Evolutionary conservation across 2,329 filamentous ascomycete species (phyloP).

Genomic region (Cladobotryum protrusum): DNA sequence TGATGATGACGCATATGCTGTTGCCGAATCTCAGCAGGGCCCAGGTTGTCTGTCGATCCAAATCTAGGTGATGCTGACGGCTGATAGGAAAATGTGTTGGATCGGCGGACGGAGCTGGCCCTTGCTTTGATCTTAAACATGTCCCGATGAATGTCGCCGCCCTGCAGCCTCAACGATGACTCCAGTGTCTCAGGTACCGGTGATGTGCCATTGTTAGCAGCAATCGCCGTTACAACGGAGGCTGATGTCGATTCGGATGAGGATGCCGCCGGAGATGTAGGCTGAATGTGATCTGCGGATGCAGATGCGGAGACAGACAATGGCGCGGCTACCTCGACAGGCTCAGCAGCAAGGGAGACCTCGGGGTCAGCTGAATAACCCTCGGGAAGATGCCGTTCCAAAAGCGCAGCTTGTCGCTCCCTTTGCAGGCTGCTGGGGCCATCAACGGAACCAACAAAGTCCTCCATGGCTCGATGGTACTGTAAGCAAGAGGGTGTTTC

Average conservation of each 20-base stretch:
- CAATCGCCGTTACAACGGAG: slow-evolving; percentile 12
- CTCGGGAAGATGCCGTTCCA: slow-evolving; percentile 33
- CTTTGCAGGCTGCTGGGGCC: slow-evolving; percentile 23
- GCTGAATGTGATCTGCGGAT: slow-evolving; percentile 5
- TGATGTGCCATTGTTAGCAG: slow-evolving; percentile 14
- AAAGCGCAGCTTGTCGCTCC: slow-evolving; percentile 29
- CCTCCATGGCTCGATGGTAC: slow-evolving; percentile 20
- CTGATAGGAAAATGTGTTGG: slow-evolving; percentile 61
- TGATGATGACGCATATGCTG: slow-evolving; percentile 39
- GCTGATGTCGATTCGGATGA: background rate
- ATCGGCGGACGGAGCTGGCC: slow-evolving; percentile 44
- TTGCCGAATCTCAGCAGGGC: slow-evolving; percentile 34
- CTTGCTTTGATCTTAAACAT: slow-evolving; percentile 67
- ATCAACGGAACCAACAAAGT: slow-evolving; percentile 20
- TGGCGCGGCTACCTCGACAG: slow-evolving; percentile 11
- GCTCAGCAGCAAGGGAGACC: slow-evolving; percentile 23
- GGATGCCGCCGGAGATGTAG: slow-evolving; percentile 14
- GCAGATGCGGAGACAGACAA: background rate
- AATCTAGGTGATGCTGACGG: slow-evolving; percentile 23
- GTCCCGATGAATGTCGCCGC: slow-evolving; percentile 72
- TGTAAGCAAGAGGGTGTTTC: slow-evolving; percentile 5
- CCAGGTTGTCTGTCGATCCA: slow-evolving; percentile 23
- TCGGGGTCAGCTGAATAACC: slow-evolving; percentile 35
- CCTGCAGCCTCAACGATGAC: slow-evolving; percentile 66
- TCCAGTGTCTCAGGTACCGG: slow-evolving; percentile 36